phyloP scores from a whole-genome alignment of 1,284 basidiomycete genomes.

The Hemileia vastatrix region DNA sequence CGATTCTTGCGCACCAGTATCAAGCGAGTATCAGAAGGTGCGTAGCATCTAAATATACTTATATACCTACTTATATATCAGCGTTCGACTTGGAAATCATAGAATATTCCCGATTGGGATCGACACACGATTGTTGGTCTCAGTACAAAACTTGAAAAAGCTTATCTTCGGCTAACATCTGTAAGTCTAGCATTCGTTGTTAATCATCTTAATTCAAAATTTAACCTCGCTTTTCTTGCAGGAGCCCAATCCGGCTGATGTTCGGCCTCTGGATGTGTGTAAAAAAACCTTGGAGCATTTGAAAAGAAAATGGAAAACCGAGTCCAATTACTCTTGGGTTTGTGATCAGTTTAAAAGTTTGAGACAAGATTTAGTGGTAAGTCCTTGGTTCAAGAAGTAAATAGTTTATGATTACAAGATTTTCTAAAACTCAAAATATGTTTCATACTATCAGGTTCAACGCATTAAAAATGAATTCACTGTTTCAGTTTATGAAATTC shows the following conservation, averaged over 20 bases:
- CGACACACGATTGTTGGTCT: conserved; percentile 88
- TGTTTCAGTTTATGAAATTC: conserved; percentile 93
- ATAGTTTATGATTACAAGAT: conserved; percentile 24
- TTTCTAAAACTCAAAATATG: conserved; percentile 28
- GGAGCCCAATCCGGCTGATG: conserved; percentile 90
- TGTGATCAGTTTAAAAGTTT: conserved; percentile 97
- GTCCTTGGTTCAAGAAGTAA: conserved; percentile 33
- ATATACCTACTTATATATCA: neutral
- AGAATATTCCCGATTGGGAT: conserved; percentile 98
- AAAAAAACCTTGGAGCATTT: conserved; percentile 76
- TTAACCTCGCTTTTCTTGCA: conserved; percentile 41
- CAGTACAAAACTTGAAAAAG: conserved; percentile 79
- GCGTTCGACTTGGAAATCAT: conserved; percentile 2
- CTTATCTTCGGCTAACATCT: conserved; percentile 86
- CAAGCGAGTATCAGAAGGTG: conserved; percentile 17
- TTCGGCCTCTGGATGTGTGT: conserved; percentile 76
- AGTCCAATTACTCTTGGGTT: conserved; percentile 79
- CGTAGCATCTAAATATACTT: neutral
- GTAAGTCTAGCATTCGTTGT: conserved; percentile 52
- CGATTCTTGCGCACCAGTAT: neutral
- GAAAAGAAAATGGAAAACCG: conserved; percentile 78
- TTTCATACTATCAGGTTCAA: conserved; percentile 64
- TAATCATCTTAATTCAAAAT: neutral
- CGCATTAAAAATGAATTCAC: conserved; percentile 98
- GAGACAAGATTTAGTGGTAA: conserved; percentile 89